These are phyloP conservation scores for Tylopilus balloui DNA, from an alignment of 768 basidiomycete species.

Conservation along the genomic window DNA sequence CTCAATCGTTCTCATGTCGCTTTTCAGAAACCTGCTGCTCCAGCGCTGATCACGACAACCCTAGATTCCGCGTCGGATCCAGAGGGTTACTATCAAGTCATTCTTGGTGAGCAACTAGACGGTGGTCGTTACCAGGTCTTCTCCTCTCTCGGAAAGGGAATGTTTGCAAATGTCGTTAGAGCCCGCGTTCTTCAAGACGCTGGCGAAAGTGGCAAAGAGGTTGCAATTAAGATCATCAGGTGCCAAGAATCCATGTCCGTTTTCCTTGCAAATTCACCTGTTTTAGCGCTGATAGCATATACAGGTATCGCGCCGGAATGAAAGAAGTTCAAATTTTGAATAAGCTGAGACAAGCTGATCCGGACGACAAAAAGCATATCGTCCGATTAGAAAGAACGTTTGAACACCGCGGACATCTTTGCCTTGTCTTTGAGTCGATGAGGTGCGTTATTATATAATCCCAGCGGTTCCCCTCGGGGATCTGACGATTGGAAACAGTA, in stretches of 20 bases:
- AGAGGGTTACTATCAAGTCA: conserved; percentile 94
- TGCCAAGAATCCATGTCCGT: conserved; percentile 95
- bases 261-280: conserved; percentile 2
- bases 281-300: conserved; percentile 4
- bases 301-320: conserved; percentile 89
- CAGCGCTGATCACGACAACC: conserved; percentile 68
- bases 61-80: conserved; percentile 89
- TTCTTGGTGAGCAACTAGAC: conserved; percentile 91
- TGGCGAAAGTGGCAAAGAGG: conserved; percentile 60
- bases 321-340: conserved; percentile 90
- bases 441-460: conserved; percentile 49
- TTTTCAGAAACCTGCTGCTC: conserved; percentile 45
- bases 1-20: conserved; percentile 1
- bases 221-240: conserved; percentile 96
- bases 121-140: conserved; percentile 92
- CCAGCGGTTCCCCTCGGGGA: conserved; percentile 5
- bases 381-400: conserved; percentile 92
- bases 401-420: conserved; percentile 95
- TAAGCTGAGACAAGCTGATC: conserved; percentile 84
- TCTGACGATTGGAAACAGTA: conserved; percentile 44
- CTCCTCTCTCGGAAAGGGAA: conserved; percentile 93
- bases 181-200: conserved; percentile 75
- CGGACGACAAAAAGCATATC: conserved; percentile 95
- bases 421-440: conserved; percentile 91
- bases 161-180: conserved; percentile 96